Evolutionary conservation across 2,329 filamentous ascomycete genomes (phyloP), one percentile per base, ranked within the genome.

Genomic region (Cladosporium halotolerans): DNA sequence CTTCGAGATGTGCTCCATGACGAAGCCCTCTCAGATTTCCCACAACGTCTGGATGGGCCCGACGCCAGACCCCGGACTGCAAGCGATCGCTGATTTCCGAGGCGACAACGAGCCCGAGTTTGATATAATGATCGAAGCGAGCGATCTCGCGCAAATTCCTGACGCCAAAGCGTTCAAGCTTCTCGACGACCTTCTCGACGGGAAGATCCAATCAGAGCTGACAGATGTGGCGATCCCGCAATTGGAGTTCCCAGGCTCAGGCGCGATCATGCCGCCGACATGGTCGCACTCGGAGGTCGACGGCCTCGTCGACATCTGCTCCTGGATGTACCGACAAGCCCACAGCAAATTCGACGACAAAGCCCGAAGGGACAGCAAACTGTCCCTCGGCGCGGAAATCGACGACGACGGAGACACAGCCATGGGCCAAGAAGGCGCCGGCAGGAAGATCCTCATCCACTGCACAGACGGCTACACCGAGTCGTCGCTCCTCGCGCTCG

Each of bases 391-490:
- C 63, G 70, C 56, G 38, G 67, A 62, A 53, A 73, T 63, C 19
- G 71, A 79, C 52, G 67, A 70, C 7, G 80, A 84, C 59, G 76
- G 77, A 2, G 82, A 85, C 59, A 77, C 78, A 51, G 72, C 73
- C 43, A 81, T 85, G 77, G 63, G 68, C 1, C 60, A 65, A 66
- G 47, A 65, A 7, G 59, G 64, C n/a, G 18, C 45, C 33, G 53
- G 55, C 49, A 76, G 83, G 58, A 90, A 84, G 65, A 82, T 97
- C 33, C 79, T 97, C 32, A 88, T 99, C 39, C 92, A 97, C 70
- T 97, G 93, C 69, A 85, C 86, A 2, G 93, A 99, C 69, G 93
- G 93, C 14, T 99, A 99, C 65, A 99, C 93, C 0, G 93, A 99
- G 70, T 92, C 88, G 1, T 90, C 90, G 1, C 79, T 99, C 69